These are phyloP conservation scores for Labyrinthula sp. DNA, from an alignment of 352 stramenopile genomes.

Conservation along the genomic window DNA sequence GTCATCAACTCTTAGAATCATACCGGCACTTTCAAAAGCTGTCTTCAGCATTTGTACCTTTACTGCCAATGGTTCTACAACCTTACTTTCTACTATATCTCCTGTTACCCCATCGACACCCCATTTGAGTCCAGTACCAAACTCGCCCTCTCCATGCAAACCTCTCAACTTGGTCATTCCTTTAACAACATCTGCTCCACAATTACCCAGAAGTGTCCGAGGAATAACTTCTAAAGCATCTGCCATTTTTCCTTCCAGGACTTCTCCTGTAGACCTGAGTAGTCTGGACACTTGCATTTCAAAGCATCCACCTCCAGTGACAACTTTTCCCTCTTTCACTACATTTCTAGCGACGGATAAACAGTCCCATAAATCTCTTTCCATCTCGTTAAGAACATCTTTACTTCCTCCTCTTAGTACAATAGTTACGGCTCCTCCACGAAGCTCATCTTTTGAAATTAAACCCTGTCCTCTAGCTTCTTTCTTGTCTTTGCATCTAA, in stretches of 20 bases:
- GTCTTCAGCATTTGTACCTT: constrained; percentile 99
- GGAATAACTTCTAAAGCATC: constrained; percentile 97
- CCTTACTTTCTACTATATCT: constrained; percentile 65
- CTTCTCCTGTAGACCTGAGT: constrained; percentile 54
- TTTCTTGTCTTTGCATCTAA: constrained; percentile 90
- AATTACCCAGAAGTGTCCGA: constrained; percentile 95
- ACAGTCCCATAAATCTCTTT: constrained; percentile 94
- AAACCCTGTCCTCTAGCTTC: too few relatives aligned
- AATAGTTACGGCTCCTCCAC: constrained; percentile 95
- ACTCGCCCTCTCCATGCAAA: constrained; percentile 34
- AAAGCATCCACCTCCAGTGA: constrained; percentile 79
- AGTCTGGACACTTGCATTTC: constrained; percentile 90
- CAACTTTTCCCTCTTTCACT: constrained; percentile 84
- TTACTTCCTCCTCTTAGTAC: constrained; percentile 91
- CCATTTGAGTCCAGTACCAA: constrained; percentile 46
- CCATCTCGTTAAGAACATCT: constrained; percentile 98
- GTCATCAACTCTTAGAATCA: constrained; percentile 90
- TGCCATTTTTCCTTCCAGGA: constrained; percentile 78
- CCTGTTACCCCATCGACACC: constrained; percentile 61
- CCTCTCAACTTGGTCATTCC: constrained; percentile 81
- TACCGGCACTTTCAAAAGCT: constrained; percentile 60
- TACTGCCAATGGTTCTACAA: constrained; percentile 98
- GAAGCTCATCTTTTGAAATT: too few relatives aligned
- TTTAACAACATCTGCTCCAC: constrained; percentile 89
- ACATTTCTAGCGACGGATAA: constrained; percentile 99